Evolutionary conservation across 1,284 basidiomycete genomes (phyloP), one percentile per base, ranked within the genome.

Genomic region (Albatrellus sp.): DNA sequence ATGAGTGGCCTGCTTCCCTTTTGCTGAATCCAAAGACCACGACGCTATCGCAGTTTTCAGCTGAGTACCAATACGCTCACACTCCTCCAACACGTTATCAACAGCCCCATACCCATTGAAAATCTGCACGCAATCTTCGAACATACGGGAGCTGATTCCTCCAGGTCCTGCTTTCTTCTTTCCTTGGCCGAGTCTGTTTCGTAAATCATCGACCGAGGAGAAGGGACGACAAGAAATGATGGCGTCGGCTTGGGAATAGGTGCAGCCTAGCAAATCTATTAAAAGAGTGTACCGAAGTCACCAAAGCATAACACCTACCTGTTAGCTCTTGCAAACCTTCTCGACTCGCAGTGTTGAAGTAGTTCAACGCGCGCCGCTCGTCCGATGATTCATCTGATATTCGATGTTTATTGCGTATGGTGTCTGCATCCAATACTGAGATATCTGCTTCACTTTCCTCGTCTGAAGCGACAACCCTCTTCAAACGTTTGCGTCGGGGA

Each of bases 31-130:
- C 2, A 66, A 62, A 9, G 77, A 73, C 94, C 94, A 98, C 8
- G 81, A 75, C 7, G 79, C 71, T 55, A 97, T 88, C 40, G 84
- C 78, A 28, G 67, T 60, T 39, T 72, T 73, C 33, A 88, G 66
- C 43, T 70, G 66, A 3, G 73, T 67, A 11, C 93, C 94, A 54
- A 93, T 90, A 40, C 69, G 65, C 60, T 97, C 93, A 61, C 94
- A 98, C 48, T 84, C 77, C 57, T 80, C 79, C 12, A 99, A 74
- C 50, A 98, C 84, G 50, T 72, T 73, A 61, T 99, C 96, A 45
- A 98, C 93, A 46, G 84, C 78, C 14, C 82, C 80, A 58, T 97
- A 98, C 2, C 91, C 91, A 50, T 82, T 73, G 63, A 97, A 87
- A 53, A 98, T 87, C 43, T 82, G 76, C 44, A 79, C 77, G 59